Percentiles rank a stretch among this genome's conserved stretches.
Conservation (phyloP, 2,329 filamentous ascomycete species). For the Penicillium sp. region DNA sequence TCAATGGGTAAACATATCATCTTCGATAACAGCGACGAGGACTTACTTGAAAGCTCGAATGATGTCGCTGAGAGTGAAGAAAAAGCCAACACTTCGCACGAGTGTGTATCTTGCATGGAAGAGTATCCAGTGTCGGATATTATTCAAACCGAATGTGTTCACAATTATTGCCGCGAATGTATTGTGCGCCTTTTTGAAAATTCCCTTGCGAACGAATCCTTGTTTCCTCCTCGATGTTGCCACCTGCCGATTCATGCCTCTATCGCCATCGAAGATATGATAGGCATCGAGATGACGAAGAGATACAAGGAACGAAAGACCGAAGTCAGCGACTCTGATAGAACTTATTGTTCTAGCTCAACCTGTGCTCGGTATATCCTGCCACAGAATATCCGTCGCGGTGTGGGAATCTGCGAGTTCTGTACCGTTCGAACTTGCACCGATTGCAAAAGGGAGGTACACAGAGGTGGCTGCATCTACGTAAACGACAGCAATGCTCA, state of each 20-base stretch:
- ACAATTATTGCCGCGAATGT: neutral
- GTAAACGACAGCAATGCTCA: too few species aligned
- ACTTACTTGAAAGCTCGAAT: too few species aligned
- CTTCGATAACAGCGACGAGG: neutral
- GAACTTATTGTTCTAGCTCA: neutral
- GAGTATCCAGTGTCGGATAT: neutral
- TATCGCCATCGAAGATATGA: neutral
- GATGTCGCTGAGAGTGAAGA: neutral
- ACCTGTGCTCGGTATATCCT: neutral
- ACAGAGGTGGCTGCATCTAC: neutral
- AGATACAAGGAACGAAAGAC: neutral
- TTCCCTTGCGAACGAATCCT: neutral
- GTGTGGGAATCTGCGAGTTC: neutral
- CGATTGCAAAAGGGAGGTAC: neutral
- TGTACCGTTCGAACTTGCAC: neutral
- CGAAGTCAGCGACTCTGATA: neutral
- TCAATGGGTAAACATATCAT: neutral
- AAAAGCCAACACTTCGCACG: neutral
- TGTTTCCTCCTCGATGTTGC: constrained; percentile 1
- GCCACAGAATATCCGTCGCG: neutral
- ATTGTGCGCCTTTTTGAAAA: neutral
- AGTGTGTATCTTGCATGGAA: neutral
- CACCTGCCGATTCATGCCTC: neutral
- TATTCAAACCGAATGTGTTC: neutral
- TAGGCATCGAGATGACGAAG: neutral